Evolutionary conservation across 805 yeast genomes (phyloP), one percentile per base, ranked within the genome.

Genomic region (Middelhovenomyces tepae): DNA sequence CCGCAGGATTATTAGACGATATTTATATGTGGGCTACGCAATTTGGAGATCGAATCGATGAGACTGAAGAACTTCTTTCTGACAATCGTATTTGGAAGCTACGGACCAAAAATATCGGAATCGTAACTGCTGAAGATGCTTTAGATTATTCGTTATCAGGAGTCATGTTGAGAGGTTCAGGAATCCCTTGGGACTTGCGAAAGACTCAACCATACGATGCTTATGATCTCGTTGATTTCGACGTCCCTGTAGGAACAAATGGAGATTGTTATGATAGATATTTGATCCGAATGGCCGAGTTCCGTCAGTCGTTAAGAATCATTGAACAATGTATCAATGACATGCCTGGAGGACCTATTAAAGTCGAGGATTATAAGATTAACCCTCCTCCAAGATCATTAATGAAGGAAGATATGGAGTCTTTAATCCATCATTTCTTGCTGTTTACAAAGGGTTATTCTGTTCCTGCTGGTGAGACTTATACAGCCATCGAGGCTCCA

Each of bases 21-120:
- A 84, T 84, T 45, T 84, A 81, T 61, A 83, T 83, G 89, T 84
- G 94, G 94, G 93, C 94, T 36, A 84, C 94, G 16, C 94, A 84
- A 65, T 84, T 84, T 48, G 94, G 94, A 55, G 94, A 84, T 64
- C 75, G 94, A 65, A 62, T 84, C 46, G 94, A 84, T 58, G 94
- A 84, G 61, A 77, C 81, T 43, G 94, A 84, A 64, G 94, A 84
- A 62, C 70, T 84, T 63, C 69, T 79, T 44, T 82, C 94, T 31
- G 94, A 82, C 54, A 84, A 84, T 63, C 78, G 94, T 64, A 84
- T 84, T 59, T 84, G 94, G 94, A 79, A 78, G 62, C 80, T 78
- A 56, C 77, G 94, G 67, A 81, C 93, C 16, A 61, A 75, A 36
- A 86, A 75, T 46, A 77, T 84, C 40, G 94, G 94, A 50, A 68